phyloP scores from a whole-genome alignment of 371 early-diverging fungal genomes.

The Actinomortierella wolfii region DNA sequence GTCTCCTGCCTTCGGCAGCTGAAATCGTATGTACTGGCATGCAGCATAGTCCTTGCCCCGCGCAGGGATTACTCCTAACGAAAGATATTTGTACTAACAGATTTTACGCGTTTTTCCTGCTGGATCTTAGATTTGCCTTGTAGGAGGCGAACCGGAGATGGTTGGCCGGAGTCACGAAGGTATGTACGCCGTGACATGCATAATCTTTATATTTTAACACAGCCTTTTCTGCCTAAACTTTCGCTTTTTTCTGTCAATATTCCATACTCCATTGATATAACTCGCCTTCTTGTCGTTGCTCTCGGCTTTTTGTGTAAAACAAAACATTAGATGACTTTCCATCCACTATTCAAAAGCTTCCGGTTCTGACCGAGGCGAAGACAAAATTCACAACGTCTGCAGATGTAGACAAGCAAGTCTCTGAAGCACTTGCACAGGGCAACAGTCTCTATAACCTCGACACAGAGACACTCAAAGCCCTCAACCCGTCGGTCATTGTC shows the following conservation, averaged over 20 bases:
- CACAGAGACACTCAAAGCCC: slow-evolving; percentile 44
- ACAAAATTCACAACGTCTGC: slow-evolving; percentile 63
- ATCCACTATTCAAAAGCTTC: slow-evolving; percentile 49
- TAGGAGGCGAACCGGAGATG: slow-evolving; percentile 52
- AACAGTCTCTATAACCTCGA: slow-evolving; percentile 60
- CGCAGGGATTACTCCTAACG: too few species aligned
- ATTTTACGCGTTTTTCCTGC: not conserved
- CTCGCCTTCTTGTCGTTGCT: too few species aligned
- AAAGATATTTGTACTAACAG: too few species aligned
- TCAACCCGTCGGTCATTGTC: slow-evolving; percentile 59
- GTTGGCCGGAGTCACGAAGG: slow-evolving; percentile 56
- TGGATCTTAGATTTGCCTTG: slow-evolving; percentile 48
- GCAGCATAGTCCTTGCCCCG: too few species aligned
- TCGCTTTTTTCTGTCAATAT: too few species aligned
- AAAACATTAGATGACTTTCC: slow-evolving; percentile 53
- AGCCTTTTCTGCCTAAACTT: too few species aligned
- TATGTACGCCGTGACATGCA: slow-evolving; percentile 3
- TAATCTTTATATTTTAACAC: too few species aligned
- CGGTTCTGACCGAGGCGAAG: slow-evolving; percentile 58
- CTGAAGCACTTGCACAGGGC: slow-evolving; percentile 52
- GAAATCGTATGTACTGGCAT: slow-evolving; percentile 53
- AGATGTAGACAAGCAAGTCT: slow-evolving; percentile 64
- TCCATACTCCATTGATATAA: too few species aligned
- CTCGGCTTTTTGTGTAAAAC: too few species aligned
- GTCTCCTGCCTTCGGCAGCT: slow-evolving; percentile 61